Evolutionary conservation across 2,329 filamentous ascomycete species (phyloP).

Genomic region (Cercospora zeina): DNA sequence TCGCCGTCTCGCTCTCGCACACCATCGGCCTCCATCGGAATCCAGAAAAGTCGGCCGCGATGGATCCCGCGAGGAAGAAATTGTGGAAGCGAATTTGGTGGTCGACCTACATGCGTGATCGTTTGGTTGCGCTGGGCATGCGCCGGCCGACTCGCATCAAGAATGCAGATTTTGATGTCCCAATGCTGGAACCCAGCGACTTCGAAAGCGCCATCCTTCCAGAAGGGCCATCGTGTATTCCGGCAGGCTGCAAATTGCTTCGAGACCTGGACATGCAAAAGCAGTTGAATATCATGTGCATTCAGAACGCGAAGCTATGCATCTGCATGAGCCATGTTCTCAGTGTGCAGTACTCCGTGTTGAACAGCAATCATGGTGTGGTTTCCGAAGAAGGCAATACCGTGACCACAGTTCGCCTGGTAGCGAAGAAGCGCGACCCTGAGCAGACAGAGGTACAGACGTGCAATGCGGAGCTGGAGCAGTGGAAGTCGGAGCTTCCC

Average conservation of each 20-base stretch:
- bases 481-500: slow-evolving; percentile 74
- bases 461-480: slow-evolving; percentile 76
- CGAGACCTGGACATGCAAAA: slow-evolving; percentile 72
- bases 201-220: slow-evolving; percentile 71
- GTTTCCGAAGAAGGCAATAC: slow-evolving; percentile 70
- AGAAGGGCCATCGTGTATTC: slow-evolving; percentile 67
- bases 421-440: slow-evolving; percentile 83
- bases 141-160: slow-evolving; percentile 88
- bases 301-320: slow-evolving; percentile 86
- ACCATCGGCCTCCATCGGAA: slow-evolving; percentile 92
- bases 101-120: slow-evolving; percentile 94
- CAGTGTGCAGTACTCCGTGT: slow-evolving; percentile 85
- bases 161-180: slow-evolving; percentile 89
- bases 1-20: slow-evolving; percentile 87
- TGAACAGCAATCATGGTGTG: slow-evolving; percentile 76
- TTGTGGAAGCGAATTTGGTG: slow-evolving; percentile 97
- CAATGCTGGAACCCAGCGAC: slow-evolving; percentile 80
- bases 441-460: slow-evolving; percentile 75
- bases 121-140: slow-evolving; percentile 90
- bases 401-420: slow-evolving; percentile 76
- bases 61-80: slow-evolving; percentile 71
- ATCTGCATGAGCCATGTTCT: slow-evolving; percentile 87
- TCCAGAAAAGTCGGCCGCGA: slow-evolving; percentile 68
- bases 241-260: slow-evolving; percentile 68
- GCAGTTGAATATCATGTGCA: slow-evolving; percentile 82